phyloP scores from a whole-genome alignment of 2,329 filamentous ascomycete genomes.

The Cytospora piceicola region DNA sequence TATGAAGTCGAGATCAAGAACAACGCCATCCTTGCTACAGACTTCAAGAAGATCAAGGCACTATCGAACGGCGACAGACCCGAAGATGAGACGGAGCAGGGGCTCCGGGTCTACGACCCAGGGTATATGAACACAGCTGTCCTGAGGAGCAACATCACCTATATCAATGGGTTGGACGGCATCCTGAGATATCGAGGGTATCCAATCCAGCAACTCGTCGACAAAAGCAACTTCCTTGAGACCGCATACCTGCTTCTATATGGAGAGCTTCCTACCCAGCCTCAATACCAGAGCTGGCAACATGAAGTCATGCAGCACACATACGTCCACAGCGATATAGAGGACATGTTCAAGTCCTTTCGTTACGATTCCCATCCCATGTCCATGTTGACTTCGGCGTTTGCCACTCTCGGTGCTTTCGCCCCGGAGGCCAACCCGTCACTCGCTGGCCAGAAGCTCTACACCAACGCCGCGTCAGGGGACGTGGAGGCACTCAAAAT shows the following conservation, averaged over 20 bases:
- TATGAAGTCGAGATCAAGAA: constrained; percentile 55
- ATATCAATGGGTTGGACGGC: constrained; percentile 57
- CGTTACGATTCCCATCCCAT: constrained; percentile 57
- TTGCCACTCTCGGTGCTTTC: constrained; percentile 54
- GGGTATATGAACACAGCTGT: constrained; percentile 59
- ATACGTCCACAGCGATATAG: constrained; percentile 53
- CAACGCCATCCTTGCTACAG: constrained; percentile 54
- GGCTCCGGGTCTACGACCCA: constrained; percentile 55
- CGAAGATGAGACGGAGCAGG: constrained; percentile 53
- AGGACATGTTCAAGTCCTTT: constrained; percentile 55
- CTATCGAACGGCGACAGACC: constrained; percentile 37
- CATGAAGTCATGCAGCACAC: constrained; percentile 57
- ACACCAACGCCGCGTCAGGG: constrained; percentile 49
- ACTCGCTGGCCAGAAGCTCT: constrained; percentile 54
- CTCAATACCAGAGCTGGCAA: constrained; percentile 48
- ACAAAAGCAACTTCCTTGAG: constrained; percentile 55
- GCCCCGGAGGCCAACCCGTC: constrained; percentile 56
- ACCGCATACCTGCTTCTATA: constrained; percentile 55
- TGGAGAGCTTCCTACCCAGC: constrained; percentile 50
- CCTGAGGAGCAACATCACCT: constrained; percentile 53
- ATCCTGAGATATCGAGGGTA: constrained; percentile 57
- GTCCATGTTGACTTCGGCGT: constrained; percentile 55
- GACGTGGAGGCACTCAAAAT: constrained; percentile 46
- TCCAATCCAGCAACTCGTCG: constrained; percentile 55
- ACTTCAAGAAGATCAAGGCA: constrained; percentile 56